Conservation (phyloP, 2,329 filamentous ascomycete genomes). For the Xylaria sp. region DNA sequence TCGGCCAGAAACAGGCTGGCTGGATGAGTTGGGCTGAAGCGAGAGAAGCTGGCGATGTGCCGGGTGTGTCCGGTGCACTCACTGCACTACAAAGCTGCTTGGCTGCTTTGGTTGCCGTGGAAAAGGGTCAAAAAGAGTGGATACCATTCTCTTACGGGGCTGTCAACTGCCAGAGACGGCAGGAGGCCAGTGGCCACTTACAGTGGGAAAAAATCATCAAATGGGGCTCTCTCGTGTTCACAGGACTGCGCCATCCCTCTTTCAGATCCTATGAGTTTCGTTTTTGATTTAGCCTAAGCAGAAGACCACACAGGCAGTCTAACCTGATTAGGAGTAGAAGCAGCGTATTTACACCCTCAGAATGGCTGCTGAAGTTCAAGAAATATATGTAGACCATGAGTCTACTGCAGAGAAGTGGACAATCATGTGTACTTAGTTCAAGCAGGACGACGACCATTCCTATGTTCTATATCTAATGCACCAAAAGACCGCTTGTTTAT, state of each 20-base stretch:
- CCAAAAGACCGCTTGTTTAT: too few species aligned
- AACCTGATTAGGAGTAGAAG: conserved; percentile 2
- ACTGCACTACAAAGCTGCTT: background rate
- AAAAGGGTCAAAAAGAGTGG: conserved; percentile 31
- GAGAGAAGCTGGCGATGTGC: conserved; percentile 26
- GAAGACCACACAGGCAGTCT: background rate
- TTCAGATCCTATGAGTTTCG: conserved; percentile 19
- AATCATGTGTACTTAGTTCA: background rate
- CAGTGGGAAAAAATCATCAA: background rate
- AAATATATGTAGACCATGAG: too few species aligned
- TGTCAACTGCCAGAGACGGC: conserved; percentile 7
- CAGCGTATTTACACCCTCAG: background rate
- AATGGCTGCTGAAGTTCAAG: too few species aligned
- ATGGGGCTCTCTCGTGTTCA: conserved; percentile 26
- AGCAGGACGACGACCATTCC: too few species aligned
- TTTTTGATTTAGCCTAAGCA: conserved; percentile 20
- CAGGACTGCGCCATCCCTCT: conserved; percentile 23
- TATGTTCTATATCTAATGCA: too few species aligned
- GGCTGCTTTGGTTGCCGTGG: conserved; percentile 25
- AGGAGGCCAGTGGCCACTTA: conserved; percentile 3
- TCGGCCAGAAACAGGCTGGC: conserved; percentile 37
- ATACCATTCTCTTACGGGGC: background rate
- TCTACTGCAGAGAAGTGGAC: too few species aligned
- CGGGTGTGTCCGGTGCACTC: background rate
- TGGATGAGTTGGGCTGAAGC: conserved; percentile 27